A percentile compares a stretch with the other conserved stretches of the same genome.
phyloP scores from a whole-genome alignment of 805 yeast species.

The Maudiozyma serrabonitensis region DNA sequence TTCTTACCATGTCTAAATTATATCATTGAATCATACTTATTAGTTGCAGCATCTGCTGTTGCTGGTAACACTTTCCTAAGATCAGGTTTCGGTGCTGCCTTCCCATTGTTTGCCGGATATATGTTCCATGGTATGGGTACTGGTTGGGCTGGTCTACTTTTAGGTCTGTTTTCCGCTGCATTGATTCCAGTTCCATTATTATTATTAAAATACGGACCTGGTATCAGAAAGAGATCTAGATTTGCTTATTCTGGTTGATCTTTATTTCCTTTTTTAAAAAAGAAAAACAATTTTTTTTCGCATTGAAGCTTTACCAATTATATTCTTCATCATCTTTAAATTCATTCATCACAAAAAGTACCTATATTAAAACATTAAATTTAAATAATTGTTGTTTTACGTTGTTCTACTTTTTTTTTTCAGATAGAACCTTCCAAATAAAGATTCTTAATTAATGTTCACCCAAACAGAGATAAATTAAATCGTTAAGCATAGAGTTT shows the following conservation, averaged over 20 bases:
- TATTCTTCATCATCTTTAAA: not conserved
- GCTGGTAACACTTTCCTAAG: slow-evolving; percentile 68
- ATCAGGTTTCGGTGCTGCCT: slow-evolving; percentile 56
- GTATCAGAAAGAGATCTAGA: slow-evolving; percentile 46
- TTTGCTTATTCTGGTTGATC: slow-evolving; percentile 34
- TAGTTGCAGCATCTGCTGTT: slow-evolving; percentile 69
- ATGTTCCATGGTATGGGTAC: slow-evolving; percentile 63
- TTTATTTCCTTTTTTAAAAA: not conserved
- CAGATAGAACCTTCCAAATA: too few relatives aligned
- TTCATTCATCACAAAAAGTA: too few relatives aligned
- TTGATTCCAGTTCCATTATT: slow-evolving; percentile 62
- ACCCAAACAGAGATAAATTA: too few relatives aligned
- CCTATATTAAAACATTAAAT: too few relatives aligned
- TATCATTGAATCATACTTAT: slow-evolving; percentile 58
- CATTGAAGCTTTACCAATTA: not conserved
- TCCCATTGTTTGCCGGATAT: slow-evolving; percentile 61
- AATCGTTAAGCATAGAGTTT: too few relatives aligned
- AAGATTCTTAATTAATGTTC: too few relatives aligned
- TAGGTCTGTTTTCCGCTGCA: slow-evolving; percentile 50
- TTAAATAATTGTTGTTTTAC: too few relatives aligned
- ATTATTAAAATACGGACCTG: slow-evolving; percentile 49
- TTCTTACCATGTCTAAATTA: slow-evolving; percentile 65
- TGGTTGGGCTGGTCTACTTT: slow-evolving; percentile 69
- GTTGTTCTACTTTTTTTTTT: too few relatives aligned
- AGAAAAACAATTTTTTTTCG: not conserved